These are phyloP conservation scores for Pleurotus tuber-regium DNA, from an alignment of 768 basidiomycete species.

Conservation along the genomic window DNA sequence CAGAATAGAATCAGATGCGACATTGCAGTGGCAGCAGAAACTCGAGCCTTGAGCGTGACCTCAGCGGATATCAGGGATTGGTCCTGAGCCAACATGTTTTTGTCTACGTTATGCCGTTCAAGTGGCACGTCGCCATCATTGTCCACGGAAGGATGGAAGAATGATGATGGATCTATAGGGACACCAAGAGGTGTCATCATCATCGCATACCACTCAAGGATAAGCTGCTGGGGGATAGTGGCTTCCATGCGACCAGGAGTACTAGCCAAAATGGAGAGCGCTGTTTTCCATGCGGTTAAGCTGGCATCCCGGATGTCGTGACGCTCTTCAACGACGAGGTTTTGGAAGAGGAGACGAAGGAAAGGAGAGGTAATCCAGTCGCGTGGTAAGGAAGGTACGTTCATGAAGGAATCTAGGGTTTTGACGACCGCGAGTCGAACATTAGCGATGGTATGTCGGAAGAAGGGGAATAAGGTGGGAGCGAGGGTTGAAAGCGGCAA, in stretches of 20 bases:
- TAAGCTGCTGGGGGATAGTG: conserved; percentile 53
- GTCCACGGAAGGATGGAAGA: conserved; percentile 61
- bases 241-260: conserved; percentile 48
- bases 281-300: conserved; percentile 69
- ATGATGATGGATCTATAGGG: conserved; percentile 64
- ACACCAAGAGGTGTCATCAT: conserved; percentile 89
- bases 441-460: conserved; percentile 92
- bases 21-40: conserved; percentile 76
- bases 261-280: conserved; percentile 52
- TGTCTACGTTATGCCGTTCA: conserved; percentile 93
- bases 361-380: conserved; percentile 82
- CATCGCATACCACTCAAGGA: conserved; percentile 83
- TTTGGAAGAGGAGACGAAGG: conserved; percentile 87
- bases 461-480: conserved; percentile 90
- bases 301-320: conserved; percentile 77
- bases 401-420: conserved; percentile 84
- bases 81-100: conserved; percentile 91
- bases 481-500: conserved; percentile 79
- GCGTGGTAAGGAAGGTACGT: conserved; percentile 65
- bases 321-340: conserved; percentile 89
- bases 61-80: conserved; percentile 78
- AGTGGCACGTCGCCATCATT: conserved; percentile 43
- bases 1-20: conserved; percentile 68
- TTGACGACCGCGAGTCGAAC: conserved; percentile 93
- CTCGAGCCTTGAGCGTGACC: conserved; percentile 71